phyloP scores from a whole-genome alignment of 2,329 filamentous ascomycete species.

The Oidium heveae region DNA sequence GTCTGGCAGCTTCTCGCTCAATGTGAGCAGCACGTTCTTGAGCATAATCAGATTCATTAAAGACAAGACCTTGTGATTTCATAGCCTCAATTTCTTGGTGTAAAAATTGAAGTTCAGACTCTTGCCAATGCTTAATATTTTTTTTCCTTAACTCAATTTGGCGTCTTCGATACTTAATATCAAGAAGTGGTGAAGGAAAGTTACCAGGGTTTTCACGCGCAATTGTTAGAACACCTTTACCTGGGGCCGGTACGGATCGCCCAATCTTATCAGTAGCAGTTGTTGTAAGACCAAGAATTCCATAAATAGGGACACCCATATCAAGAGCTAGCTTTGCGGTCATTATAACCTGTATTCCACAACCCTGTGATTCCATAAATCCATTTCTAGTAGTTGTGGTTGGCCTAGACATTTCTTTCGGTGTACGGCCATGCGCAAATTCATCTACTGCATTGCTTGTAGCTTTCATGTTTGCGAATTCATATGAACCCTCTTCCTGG shows the following conservation, averaged over 20 bases:
- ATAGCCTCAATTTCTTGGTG: constrained; percentile 83
- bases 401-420: constrained; percentile 90
- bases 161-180: constrained; percentile 90
- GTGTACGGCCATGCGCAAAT: constrained; percentile 82
- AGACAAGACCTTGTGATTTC: constrained; percentile 50
- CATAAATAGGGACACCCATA: constrained; percentile 96
- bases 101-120: constrained; percentile 77
- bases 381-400: constrained; percentile 91
- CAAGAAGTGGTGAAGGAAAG: constrained; percentile 83
- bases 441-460: constrained; percentile 96
- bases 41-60: constrained; percentile 65
- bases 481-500: constrained; percentile 95
- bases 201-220: constrained; percentile 77
- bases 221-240: constrained; percentile 87
- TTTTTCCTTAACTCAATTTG: constrained; percentile 85
- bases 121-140: constrained; percentile 91
- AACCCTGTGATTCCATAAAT: constrained; percentile 98
- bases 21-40: constrained; percentile 69
- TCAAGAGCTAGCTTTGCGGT: constrained; percentile 84
- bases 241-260: constrained; percentile 84
- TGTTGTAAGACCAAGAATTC: constrained; percentile 74
- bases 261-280: constrained; percentile 99
- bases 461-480: constrained; percentile 99
- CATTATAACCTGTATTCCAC: constrained; percentile 97
- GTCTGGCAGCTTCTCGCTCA: constrained; percentile 61